Evolutionary conservation across 2,329 filamentous ascomycete genomes (phyloP).

Genomic region (Myriosclerotinia scirpicola): DNA sequence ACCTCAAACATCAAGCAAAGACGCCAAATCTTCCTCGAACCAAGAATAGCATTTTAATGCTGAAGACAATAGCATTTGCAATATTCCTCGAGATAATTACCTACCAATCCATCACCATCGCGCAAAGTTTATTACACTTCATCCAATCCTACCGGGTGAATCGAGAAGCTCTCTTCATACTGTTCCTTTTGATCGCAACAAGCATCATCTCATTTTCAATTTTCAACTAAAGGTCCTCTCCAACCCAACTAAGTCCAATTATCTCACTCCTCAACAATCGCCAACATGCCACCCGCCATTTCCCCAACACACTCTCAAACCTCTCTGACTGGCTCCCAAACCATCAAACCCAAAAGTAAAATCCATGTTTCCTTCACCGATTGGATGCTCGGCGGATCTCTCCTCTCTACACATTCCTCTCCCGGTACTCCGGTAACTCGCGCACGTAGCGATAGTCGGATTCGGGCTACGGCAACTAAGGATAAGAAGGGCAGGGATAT

Average conservation of each 20-base stretch:
- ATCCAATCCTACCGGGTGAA: background rate
- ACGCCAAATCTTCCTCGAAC: background rate
- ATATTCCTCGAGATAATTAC: conserved; percentile 7
- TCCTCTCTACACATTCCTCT: conserved; percentile 27
- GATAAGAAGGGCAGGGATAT: conserved; percentile 16
- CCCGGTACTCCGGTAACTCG: background rate
- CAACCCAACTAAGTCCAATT: background rate
- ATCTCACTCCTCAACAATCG: too few species aligned
- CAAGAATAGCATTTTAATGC: background rate
- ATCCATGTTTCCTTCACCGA: conserved; percentile 37
- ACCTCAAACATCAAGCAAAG: background rate
- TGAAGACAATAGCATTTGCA: background rate
- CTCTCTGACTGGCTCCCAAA: background rate
- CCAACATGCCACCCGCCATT: background rate
- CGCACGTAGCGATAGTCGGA: conserved; percentile 9
- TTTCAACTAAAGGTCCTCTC: background rate
- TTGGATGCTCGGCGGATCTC: conserved; percentile 37
- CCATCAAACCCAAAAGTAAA: conserved; percentile 24
- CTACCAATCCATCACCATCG: background rate
- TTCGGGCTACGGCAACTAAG: conserved; percentile 15
- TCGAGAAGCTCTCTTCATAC: background rate
- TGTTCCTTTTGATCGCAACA: background rate
- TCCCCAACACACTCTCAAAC: conserved; percentile 17
- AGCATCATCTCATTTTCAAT: background rate
- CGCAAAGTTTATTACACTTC: background rate